Conservation (phyloP, 164 flowering plant genomes). For the Aristolochia fimbriata region DNA sequence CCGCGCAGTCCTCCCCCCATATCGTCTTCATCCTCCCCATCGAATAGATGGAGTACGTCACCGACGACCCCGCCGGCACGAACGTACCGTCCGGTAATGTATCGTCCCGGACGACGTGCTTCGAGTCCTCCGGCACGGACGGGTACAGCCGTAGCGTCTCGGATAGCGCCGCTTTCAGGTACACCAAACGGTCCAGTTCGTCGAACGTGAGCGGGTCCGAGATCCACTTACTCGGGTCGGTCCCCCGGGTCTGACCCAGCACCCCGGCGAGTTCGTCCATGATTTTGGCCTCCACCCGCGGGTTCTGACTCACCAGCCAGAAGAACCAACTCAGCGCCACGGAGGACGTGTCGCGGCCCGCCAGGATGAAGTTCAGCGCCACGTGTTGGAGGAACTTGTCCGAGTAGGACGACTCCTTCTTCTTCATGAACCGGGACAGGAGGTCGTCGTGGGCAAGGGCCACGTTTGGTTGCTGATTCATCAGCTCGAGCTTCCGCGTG, state of each 20-base stretch:
- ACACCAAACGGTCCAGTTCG: conserved; percentile 49
- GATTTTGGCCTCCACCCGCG: conserved; percentile 28
- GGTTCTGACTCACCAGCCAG: conserved; percentile 19
- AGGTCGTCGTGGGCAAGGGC: conserved; percentile 36
- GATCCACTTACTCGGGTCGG: conserved; percentile 32
- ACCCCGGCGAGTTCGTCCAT: conserved; percentile 42
- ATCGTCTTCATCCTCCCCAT: conserved; percentile 41
- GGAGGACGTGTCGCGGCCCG: conserved; percentile 43
- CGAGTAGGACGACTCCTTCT: conserved; percentile 25
- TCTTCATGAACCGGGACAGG: conserved; percentile 38
- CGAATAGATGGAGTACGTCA: conserved; percentile 62
- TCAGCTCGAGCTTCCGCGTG: conserved; percentile 49
- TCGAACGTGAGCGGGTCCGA: conserved; percentile 50
- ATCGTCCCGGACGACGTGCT: conserved; percentile 47
- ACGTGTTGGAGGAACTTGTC: conserved; percentile 31
- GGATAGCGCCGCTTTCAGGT: conserved; percentile 51
- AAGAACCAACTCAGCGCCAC: conserved; percentile 38
- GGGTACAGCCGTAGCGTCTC: conserved; percentile 61
- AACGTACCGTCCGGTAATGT: conserved; percentile 48
- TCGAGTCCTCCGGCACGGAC: conserved; percentile 63
- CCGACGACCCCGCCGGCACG: conserved; percentile 53
- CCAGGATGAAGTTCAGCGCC: conserved; percentile 41
- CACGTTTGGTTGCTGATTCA: conserved; percentile 17
- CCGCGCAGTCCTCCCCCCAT: conserved; percentile 57
- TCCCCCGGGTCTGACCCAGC: conserved; percentile 43